Conservation (phyloP, 371 early-diverging fungal genomes). For the Apophysomyces variabilis region DNA sequence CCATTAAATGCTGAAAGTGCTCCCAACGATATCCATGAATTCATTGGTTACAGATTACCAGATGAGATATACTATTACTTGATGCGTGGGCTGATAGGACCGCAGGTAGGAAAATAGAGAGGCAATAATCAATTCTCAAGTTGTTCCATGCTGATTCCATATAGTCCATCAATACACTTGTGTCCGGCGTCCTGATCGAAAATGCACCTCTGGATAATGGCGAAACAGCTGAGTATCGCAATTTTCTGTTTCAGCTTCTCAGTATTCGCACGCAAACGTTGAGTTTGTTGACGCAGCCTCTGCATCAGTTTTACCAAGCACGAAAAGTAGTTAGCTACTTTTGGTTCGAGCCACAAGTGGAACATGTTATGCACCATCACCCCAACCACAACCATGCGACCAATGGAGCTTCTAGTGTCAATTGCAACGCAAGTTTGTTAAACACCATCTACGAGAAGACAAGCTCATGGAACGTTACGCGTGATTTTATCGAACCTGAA, state of each 20-base stretch:
- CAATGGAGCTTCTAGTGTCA: constrained; percentile 20
- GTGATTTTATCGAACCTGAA: constrained; percentile 38
- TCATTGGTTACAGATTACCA: constrained; percentile 82
- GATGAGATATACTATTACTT: constrained; percentile 76
- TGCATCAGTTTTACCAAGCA: constrained; percentile 68
- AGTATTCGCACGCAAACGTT: constrained; percentile 66
- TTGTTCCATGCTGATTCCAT: constrained; percentile 9
- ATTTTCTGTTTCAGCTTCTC: constrained; percentile 63
- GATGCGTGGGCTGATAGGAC: constrained; percentile 71
- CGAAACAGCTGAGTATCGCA: constrained; percentile 77
- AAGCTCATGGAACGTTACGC: constrained; percentile 48
- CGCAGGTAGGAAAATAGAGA: constrained; percentile 43
- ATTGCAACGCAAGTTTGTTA: constrained; percentile 43
- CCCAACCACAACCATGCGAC: constrained; percentile 23
- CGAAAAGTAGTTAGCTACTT: constrained; percentile 71
- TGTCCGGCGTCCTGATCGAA: constrained; percentile 73
- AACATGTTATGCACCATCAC: constrained; percentile 55
- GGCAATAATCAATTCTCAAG: not conserved
- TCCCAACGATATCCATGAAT: constrained; percentile 83
- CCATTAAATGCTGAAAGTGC: constrained; percentile 72
- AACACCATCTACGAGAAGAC: constrained; percentile 56
- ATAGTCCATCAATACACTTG: constrained; percentile 65
- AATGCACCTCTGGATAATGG: constrained; percentile 82
- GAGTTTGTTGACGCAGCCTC: constrained; percentile 60
- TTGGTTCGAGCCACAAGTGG: constrained; percentile 66